Evolutionary conservation across 148 eudicot species (phyloP).

Genomic region (Fagopyrum esculentum): DNA sequence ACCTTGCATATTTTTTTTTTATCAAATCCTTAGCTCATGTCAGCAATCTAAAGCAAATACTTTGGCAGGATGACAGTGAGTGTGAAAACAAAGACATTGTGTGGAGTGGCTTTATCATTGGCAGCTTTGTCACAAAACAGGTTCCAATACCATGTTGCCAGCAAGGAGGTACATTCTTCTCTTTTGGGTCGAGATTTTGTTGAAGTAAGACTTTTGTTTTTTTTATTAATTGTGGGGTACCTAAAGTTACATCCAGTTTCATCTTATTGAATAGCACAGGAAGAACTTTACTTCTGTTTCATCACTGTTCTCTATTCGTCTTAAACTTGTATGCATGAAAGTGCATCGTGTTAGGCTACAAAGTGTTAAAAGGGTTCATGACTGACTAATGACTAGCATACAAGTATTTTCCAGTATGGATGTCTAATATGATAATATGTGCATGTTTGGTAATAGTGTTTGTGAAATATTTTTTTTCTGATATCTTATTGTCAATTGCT

Average conservation of each 20-base stretch:
- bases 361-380: background rate
- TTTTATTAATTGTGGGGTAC: background rate
- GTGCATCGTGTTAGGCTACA: background rate
- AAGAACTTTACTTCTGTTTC: background rate
- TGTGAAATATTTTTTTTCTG: background rate
- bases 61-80: constrained; percentile 32
- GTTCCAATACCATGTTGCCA: constrained; percentile 32
- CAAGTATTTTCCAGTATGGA: background rate
- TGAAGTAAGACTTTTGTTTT: background rate
- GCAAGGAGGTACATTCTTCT: constrained; percentile 24
- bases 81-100: constrained; percentile 33
- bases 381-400: background rate
- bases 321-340: background rate
- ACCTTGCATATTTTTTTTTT: background rate
- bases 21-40: constrained; percentile 11
- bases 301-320: background rate
- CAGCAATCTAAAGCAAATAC: constrained; percentile 14
- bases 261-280: background rate
- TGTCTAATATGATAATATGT: background rate
- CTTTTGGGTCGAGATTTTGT: background rate
- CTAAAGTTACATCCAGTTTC: background rate
- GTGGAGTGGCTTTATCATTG: constrained; percentile 32
- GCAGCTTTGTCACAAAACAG: constrained; percentile 43
- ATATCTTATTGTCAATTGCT: background rate
- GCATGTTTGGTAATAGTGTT: background rate